Evolutionary conservation across 2,329 filamentous ascomycete species (phyloP).

Genomic region (Fusarium illudens): DNA sequence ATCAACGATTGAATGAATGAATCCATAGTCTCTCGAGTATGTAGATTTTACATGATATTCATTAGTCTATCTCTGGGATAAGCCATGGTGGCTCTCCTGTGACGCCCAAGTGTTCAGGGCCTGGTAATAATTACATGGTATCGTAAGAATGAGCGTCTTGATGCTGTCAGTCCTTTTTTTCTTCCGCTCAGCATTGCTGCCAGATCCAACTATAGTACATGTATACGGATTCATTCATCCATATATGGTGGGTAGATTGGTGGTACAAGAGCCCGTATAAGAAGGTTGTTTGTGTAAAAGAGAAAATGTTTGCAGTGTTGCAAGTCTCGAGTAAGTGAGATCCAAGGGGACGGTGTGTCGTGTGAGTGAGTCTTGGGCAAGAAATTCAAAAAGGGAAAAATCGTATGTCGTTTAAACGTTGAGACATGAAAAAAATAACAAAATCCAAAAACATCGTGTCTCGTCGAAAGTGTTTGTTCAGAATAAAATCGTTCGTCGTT

Average conservation of each 20-base stretch:
- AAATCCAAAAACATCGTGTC: slow-evolving; percentile 31
- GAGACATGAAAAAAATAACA: slow-evolving; percentile 24
- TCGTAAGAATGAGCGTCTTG: slow-evolving; percentile 38
- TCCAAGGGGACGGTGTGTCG: background rate
- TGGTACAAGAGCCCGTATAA: slow-evolving; percentile 24
- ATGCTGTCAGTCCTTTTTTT: slow-evolving; percentile 23
- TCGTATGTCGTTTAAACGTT: slow-evolving; percentile 26
- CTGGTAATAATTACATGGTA: slow-evolving; percentile 36
- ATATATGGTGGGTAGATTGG: slow-evolving; percentile 14
- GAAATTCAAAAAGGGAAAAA: slow-evolving; percentile 5
- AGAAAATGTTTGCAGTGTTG: slow-evolving; percentile 7
- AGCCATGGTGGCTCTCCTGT: slow-evolving; percentile 10
- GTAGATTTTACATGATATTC: slow-evolving; percentile 31
- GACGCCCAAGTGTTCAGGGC: slow-evolving; percentile 12
- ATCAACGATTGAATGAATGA: background rate
- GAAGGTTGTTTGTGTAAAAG: background rate
- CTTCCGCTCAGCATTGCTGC: slow-evolving; percentile 25
- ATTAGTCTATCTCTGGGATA: slow-evolving; percentile 34
- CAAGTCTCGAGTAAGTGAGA: slow-evolving; percentile 4
- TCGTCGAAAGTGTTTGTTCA: slow-evolving; percentile 30
- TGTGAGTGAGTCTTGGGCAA: background rate
- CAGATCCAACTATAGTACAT: slow-evolving; percentile 38
- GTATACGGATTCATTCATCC: slow-evolving; percentile 19
- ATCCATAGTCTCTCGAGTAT: background rate
- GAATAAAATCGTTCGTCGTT: slow-evolving; percentile 38